Base-by-base conservation (phyloP, 306 rosid genomes). In the Fragaria vesca region DNA sequence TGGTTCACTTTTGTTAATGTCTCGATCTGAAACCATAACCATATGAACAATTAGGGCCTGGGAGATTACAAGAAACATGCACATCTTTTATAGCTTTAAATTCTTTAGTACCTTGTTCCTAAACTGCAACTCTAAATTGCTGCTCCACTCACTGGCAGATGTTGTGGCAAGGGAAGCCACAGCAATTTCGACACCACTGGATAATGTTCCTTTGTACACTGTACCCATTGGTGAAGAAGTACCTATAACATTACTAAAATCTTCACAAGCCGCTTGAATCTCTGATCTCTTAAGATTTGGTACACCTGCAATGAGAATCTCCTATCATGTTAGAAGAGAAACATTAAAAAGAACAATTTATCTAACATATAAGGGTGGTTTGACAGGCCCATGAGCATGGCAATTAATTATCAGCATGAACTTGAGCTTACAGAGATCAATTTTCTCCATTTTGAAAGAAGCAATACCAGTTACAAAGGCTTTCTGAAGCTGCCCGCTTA, bases 401-500 rank as follows among this genome's bases (percentile, higher is more conserved):
- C 63, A 58, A 74, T 58, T 67, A 76, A 40, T 51, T 76, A 32
- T 13, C 55, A 50, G 26, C 30, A 58, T 1, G 79, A 66, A 75
- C 43, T 38, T 60, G 71, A 21, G 67, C 50, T 12, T 30, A 74
- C 66, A 68, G 55, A 10, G 0, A 42, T 54, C 28, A 17, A 50
- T 13, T 34, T 51, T 78, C 76, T 70, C 42, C 17, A 12, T 2
- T 54, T 15, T n/a, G 70, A 71, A 72, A 66, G 76, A 69, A 46
- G 73, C 73, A 40, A 66, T 88, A 95, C 99, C 99, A 17, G 97
- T 91, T 58, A 95, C 86, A 57, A 95, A 90, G 77, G 96, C 99
- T 80, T 95, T 95, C 83, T 93, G 97, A 85, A 95, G 99, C 88
- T 95, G 99, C 82, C 97, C 97, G 4, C 97, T 95, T 83, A 95